A percentile compares a stretch with the other conserved stretches of the same genome.
phyloP scores from a whole-genome alignment of 805 yeast species.

The Tanozyma kutaoensis region DNA sequence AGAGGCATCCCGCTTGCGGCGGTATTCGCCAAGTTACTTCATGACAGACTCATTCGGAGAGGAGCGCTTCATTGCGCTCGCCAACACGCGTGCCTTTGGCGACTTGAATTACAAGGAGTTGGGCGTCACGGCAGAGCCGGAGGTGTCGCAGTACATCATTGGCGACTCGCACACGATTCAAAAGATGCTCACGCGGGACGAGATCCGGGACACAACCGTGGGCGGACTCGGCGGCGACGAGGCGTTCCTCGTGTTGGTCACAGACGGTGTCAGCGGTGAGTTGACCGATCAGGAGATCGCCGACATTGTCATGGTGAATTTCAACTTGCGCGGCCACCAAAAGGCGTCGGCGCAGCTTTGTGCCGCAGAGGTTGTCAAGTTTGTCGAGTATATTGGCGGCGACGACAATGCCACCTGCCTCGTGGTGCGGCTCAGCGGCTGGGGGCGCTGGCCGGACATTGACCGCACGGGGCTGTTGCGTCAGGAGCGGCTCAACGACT shows the following conservation, averaged over 20 bases:
- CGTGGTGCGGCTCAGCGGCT: conserved; percentile 67
- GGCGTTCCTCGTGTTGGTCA: conserved; percentile 65
- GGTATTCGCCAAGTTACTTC: conserved; percentile 45
- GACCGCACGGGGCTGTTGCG: conserved; percentile 79
- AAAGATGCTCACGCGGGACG: conserved; percentile 22
- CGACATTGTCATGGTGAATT: conserved; percentile 67
- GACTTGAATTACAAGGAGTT: conserved; percentile 67
- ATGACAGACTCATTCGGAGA: conserved; percentile 91
- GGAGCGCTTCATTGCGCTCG: conserved; percentile 67
- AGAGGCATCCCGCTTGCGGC: conserved; percentile 61
- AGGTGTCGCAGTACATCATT: conserved; percentile 52
- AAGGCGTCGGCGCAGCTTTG: conserved; percentile 75
- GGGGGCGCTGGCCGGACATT: conserved; percentile 85
- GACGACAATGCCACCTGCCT: conserved; percentile 94
- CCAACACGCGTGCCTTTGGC: conserved; percentile 92
- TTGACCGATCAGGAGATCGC: conserved; percentile 85
- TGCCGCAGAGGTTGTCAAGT: conserved; percentile 74
- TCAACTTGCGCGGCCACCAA: conserved; percentile 47
- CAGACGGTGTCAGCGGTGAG: conserved; percentile 80
- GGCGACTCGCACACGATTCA: conserved; percentile 36
- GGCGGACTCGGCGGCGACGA: conserved; percentile 69
- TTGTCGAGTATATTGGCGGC: conserved; percentile 77
- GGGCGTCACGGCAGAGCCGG: conserved; percentile 92
- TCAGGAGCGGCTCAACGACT: conserved; percentile 51
- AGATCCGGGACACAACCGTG: conserved; percentile 19